These are phyloP conservation scores for Fusarium nodosum DNA, from an alignment of 2,329 filamentous ascomycete species.

Conservation along the genomic window DNA sequence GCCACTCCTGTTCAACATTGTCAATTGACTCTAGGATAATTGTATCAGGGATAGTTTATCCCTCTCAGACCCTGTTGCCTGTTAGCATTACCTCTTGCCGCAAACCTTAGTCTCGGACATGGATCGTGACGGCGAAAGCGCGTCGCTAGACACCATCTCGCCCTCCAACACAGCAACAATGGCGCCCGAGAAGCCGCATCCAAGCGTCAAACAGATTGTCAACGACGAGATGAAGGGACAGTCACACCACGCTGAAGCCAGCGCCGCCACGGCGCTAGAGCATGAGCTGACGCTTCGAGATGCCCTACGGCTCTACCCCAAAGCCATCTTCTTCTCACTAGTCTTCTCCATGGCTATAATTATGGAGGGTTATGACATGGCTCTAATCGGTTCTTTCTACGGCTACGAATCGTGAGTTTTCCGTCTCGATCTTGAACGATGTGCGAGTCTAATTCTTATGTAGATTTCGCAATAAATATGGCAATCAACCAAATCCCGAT, in stretches of 20 bases:
- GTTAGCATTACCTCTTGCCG: neutral
- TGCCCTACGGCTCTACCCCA: conserved; percentile 57
- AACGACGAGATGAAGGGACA: conserved; percentile 3
- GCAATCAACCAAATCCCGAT: conserved; percentile 47
- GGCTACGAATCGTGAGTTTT: conserved; percentile 53
- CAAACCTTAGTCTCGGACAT: conserved; percentile 19
- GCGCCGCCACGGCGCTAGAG: conserved; percentile 58
- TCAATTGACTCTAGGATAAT: neutral
- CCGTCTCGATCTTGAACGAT: too few relatives aligned
- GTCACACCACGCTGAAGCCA: conserved; percentile 39
- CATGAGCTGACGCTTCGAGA: conserved; percentile 55
- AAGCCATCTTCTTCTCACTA: conserved; percentile 60
- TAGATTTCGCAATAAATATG: conserved; percentile 64
- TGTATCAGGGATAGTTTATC: neutral
- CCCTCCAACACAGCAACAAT: conserved; percentile 20
- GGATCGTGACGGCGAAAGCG: conserved; percentile 18
- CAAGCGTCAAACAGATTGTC: conserved; percentile 1
- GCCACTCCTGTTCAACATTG: neutral
- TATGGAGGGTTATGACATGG: conserved; percentile 59
- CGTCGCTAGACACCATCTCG: conserved; percentile 17
- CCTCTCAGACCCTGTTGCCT: neutral
- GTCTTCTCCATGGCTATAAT: conserved; percentile 59
- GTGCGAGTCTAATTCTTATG: neutral
- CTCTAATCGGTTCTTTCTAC: conserved; percentile 58
- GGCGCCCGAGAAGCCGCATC: neutral